phyloP scores from a whole-genome alignment of 2,329 filamentous ascomycete species.

The Pseudogymnoascus sp. region DNA sequence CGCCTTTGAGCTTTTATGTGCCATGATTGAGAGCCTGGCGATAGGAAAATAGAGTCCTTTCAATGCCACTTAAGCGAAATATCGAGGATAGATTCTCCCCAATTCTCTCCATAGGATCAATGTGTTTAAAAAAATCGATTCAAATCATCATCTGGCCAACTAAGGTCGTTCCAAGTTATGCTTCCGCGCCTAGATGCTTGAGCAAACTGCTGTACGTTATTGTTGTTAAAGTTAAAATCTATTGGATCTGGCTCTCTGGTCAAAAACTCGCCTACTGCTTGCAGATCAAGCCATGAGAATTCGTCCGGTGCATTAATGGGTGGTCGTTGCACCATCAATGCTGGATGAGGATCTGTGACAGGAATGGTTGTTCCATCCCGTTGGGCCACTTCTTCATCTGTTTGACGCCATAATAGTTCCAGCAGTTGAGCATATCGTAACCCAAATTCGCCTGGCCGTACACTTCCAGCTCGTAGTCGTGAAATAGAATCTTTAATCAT shows the following conservation, averaged over 20 bases:
- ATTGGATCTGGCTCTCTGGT: conserved; percentile 32
- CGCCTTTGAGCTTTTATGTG: neutral
- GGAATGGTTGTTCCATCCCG: conserved; percentile 13
- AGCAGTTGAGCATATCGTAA: conserved; percentile 55
- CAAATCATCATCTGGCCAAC: neutral
- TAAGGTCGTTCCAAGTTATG: neutral
- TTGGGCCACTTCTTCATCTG: conserved; percentile 19
- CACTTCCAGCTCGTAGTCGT: conserved; percentile 51
- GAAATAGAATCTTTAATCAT: conserved; percentile 53
- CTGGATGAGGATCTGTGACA: neutral
- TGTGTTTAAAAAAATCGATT: neutral
- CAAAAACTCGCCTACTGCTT: conserved; percentile 52
- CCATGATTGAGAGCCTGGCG: neutral
- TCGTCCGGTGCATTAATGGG: conserved; percentile 43
- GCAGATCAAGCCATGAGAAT: conserved; percentile 56
- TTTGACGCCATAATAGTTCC: conserved; percentile 50
- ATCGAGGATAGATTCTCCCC: neutral
- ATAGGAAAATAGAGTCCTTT: neutral
- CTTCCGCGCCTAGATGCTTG: neutral
- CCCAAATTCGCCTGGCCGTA: conserved; percentile 52
- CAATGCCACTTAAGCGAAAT: neutral
- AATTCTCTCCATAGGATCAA: no score
- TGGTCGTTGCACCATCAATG: conserved; percentile 24
- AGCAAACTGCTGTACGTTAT: neutral
- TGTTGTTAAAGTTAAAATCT: conserved; percentile 16